These are phyloP conservation scores for Hortaea werneckii DNA, from an alignment of 2,329 filamentous ascomycete species.

Conservation along the genomic window DNA sequence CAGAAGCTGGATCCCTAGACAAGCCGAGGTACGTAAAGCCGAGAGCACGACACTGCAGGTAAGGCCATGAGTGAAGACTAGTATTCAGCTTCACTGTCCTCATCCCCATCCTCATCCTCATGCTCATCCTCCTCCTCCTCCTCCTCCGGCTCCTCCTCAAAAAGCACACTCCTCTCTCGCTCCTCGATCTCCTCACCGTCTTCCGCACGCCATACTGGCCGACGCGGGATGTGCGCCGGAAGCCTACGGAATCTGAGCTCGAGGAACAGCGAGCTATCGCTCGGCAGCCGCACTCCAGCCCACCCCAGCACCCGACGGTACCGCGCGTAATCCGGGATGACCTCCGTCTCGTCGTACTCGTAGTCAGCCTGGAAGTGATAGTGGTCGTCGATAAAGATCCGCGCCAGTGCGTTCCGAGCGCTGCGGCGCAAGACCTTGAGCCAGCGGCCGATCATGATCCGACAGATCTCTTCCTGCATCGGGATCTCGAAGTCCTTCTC, in stretches of 20 bases:
- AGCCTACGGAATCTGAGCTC: neutral
- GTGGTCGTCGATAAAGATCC: neutral
- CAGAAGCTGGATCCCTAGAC: no score
- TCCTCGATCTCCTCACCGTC: no score
- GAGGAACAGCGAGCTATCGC: neutral
- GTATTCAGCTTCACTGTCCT: no score
- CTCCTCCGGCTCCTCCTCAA: no score
- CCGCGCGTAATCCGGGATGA: neutral
- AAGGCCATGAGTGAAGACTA: no score
- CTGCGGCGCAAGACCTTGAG: neutral
- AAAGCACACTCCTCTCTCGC: no score
- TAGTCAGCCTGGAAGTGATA: neutral
- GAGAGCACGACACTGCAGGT: no score
- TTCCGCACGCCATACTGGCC: no score
- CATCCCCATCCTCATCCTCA: no score
- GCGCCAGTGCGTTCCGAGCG: neutral
- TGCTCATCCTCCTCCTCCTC: no score
- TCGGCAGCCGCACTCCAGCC: neutral
- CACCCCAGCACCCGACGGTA: neutral
- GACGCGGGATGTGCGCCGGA: neutral
- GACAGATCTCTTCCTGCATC: neutral
- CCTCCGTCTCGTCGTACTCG: neutral
- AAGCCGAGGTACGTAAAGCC: no score
- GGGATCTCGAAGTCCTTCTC: neutral
- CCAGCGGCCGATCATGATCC: neutral